Evolutionary conservation across 1,284 basidiomycete species (phyloP).

Genomic region (Vanrija humicola): DNA sequence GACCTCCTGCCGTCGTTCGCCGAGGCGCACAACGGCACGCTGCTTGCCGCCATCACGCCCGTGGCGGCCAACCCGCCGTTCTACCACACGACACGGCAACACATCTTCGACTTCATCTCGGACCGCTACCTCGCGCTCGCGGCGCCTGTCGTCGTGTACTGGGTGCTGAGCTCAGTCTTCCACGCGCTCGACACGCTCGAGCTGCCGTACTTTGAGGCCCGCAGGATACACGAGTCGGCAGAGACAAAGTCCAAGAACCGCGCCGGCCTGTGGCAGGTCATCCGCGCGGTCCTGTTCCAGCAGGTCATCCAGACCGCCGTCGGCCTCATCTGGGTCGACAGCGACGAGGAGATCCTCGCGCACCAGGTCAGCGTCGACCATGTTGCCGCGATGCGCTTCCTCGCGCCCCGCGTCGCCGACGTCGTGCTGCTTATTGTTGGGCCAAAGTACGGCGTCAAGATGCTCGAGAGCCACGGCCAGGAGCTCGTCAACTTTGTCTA

Average conservation of each 20-base stretch:
- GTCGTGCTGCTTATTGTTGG: constrained; percentile 53
- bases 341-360: constrained; percentile 47
- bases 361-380: constrained; percentile 55
- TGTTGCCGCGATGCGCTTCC: constrained; percentile 51
- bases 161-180: constrained; percentile 76
- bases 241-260: constrained; percentile 76
- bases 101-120: constrained; percentile 59
- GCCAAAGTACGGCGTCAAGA: constrained; percentile 37
- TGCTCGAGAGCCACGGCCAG: constrained; percentile 54
- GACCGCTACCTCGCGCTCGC: constrained; percentile 72
- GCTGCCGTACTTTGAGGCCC: constrained; percentile 74
- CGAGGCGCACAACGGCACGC: constrained; percentile 32
- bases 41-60: constrained; percentile 40
- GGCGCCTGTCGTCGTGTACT: constrained; percentile 81
- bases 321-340: constrained; percentile 66
- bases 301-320: constrained; percentile 79
- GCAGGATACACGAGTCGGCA: constrained; percentile 80
- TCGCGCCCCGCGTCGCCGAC: constrained; percentile 51
- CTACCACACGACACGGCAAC: constrained; percentile 61
- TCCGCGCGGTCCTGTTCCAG: constrained; percentile 76
- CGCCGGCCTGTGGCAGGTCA: constrained; percentile 65
- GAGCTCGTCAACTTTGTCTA: constrained; percentile 67
- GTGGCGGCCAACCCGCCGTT: constrained; percentile 35
- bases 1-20: constrained; percentile 16
- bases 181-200: constrained; percentile 70